Conservation (phyloP, 371 early-diverging fungal genomes). For the Mucor indicus region DNA sequence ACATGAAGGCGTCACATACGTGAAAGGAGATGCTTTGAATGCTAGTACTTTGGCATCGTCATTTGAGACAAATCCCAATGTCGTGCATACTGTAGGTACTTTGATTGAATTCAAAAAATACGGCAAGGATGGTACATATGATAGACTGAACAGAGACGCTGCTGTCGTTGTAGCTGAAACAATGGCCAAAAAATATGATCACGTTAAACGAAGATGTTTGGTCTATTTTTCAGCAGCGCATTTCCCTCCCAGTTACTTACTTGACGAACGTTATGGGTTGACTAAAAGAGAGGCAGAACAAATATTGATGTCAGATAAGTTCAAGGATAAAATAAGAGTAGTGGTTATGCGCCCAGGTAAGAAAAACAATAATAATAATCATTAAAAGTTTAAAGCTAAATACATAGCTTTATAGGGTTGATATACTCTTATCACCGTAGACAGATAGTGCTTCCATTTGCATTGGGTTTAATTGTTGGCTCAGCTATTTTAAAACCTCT, state of each 20-base stretch:
- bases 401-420: conserved; percentile 20
- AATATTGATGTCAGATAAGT: conserved; percentile 13
- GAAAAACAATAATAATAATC: too few species aligned
- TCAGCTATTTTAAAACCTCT: conserved; percentile 25
- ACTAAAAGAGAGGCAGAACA: conserved; percentile 28
- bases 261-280: conserved; percentile 21
- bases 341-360: conserved; percentile 30
- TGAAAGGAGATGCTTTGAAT: conserved; percentile 25
- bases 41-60: background rate
- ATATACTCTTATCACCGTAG: conserved; percentile 25
- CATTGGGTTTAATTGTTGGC: conserved; percentile 16
- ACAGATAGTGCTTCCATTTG: conserved; percentile 23
- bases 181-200: conserved; percentile 17
- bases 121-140: conserved; percentile 22
- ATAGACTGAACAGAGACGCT: conserved; percentile 24
- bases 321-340: conserved; percentile 15
- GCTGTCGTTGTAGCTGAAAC: conserved; percentile 19
- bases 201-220: conserved; percentile 14
- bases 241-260: conserved; percentile 18
- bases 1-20: conserved; percentile 3
- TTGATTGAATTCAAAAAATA: conserved; percentile 13
- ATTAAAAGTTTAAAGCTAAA: too few species aligned
- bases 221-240: conserved; percentile 27
- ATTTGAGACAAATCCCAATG: conserved; percentile 15
- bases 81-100: conserved; percentile 26